Percentiles rank a stretch among this genome's conserved stretches.
These are phyloP conservation scores for Solanum arcanum DNA, from an alignment of 257 asterid species.

Conservation along the genomic window DNA sequence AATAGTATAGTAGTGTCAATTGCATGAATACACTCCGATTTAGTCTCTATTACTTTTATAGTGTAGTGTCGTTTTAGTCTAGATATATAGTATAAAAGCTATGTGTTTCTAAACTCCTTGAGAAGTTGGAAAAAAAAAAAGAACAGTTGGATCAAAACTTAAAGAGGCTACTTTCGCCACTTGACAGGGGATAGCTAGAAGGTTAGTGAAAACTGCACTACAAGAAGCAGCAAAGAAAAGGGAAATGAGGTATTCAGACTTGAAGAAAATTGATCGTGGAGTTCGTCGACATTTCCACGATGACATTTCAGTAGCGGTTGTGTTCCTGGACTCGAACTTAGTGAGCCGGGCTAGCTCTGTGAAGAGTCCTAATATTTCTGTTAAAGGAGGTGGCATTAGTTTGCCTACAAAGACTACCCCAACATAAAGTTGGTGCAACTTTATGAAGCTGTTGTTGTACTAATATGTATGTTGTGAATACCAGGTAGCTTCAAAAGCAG, in stretches of 20 bases:
- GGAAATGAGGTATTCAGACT: constrained; percentile 89
- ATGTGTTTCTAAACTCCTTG: not conserved
- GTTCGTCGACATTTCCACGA: constrained; percentile 90
- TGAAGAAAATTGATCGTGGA: constrained; percentile 81
- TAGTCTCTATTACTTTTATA: not conserved
- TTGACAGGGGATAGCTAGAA: constrained; percentile 72
- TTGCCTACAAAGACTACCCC: constrained; percentile 35
- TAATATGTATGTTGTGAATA: constrained; percentile 17
- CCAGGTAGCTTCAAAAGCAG: constrained; percentile 41
- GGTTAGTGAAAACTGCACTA: constrained; percentile 65
- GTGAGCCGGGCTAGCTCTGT: constrained; percentile 62
- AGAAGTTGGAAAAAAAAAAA: not conserved
- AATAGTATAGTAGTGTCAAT: not conserved
- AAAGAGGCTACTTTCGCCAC: not conserved
- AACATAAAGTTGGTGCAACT: constrained; percentile 15
- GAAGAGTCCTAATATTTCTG: constrained; percentile 40
- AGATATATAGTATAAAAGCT: not conserved
- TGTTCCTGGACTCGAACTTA: constrained; percentile 61
- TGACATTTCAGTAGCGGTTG: constrained; percentile 65
- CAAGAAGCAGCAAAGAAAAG: constrained; percentile 89
- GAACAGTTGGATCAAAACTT: not conserved
- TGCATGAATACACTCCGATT: not conserved
- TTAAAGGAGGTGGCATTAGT: constrained; percentile 55
- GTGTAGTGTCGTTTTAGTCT: not conserved
- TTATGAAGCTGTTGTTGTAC: constrained; percentile 25